A percentile compares a stretch with the other conserved stretches of the same genome.
Evolutionary conservation across 2,329 filamentous ascomycete genomes (phyloP).

Genomic region (Emergomyces pasteurianus): DNA sequence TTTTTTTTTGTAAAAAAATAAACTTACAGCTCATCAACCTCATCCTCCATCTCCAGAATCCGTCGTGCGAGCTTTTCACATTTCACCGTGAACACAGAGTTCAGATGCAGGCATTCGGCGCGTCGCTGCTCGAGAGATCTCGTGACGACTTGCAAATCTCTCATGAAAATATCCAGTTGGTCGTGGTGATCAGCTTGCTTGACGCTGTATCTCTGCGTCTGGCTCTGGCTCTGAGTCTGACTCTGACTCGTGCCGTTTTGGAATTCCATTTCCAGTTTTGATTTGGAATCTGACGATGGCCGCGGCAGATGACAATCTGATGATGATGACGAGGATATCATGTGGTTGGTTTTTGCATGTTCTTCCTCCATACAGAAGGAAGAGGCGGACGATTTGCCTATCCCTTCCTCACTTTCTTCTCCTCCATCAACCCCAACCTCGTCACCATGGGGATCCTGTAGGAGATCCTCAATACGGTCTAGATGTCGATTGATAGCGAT

Average conservation of each 20-base stretch:
- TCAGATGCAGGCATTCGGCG: slow-evolving; percentile 43
- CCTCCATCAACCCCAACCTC: neutral
- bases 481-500: slow-evolving; percentile 11
- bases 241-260: neutral
- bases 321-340: neutral
- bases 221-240: neutral
- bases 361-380: neutral
- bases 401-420: neutral
- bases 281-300: neutral
- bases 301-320: neutral
- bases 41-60: slow-evolving; percentile 49
- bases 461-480: slow-evolving; percentile 24
- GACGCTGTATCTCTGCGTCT: neutral
- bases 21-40: slow-evolving; percentile 45
- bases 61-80: slow-evolving; percentile 46
- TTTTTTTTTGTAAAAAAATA: too few species aligned
- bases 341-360: neutral
- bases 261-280: neutral
- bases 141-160: slow-evolving; percentile 12
- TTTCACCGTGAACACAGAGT: slow-evolving; percentile 47
- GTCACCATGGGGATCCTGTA: slow-evolving; percentile 15
- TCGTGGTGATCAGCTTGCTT: neutral
- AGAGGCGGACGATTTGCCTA: neutral
- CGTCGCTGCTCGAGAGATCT: slow-evolving; percentile 18
- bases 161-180: neutral